These are phyloP conservation scores for Lepidium sativum DNA, from an alignment of 345 rosid species.

Conservation along the genomic window DNA sequence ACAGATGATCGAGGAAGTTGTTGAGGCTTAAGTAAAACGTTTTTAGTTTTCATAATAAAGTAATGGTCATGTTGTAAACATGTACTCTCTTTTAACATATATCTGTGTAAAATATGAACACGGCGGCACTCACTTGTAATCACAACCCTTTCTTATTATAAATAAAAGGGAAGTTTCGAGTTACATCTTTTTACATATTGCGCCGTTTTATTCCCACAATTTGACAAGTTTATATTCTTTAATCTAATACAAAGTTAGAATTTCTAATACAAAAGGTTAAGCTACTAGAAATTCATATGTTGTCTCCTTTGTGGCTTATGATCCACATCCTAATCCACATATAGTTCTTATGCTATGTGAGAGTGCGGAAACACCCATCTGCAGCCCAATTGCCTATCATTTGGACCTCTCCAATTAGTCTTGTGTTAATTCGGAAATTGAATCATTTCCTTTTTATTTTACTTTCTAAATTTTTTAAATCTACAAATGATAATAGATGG, in stretches of 20 bases:
- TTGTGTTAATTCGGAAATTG: neutral
- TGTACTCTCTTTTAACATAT: neutral
- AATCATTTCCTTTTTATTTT: neutral
- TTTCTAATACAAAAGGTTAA: too few species aligned
- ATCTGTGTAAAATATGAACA: slow-evolving; percentile 12
- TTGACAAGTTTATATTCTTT: too few species aligned
- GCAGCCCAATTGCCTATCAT: too few species aligned
- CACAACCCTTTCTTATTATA: slow-evolving; percentile 16
- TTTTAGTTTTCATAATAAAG: slow-evolving; percentile 10
- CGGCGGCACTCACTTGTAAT: slow-evolving; percentile 22
- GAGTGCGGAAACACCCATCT: too few species aligned
- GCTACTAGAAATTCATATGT: too few species aligned
- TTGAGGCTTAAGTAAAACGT: slow-evolving; percentile 35
- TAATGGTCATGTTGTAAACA: slow-evolving; percentile 9
- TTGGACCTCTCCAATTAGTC: too few species aligned
- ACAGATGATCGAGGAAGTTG: slow-evolving; percentile 32
- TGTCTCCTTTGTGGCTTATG: too few species aligned
- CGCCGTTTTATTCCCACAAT: neutral
- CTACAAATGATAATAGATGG: neutral
- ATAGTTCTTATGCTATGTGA: too few species aligned
- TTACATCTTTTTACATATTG: neutral
- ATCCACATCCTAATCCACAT: too few species aligned
- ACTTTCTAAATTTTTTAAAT: neutral
- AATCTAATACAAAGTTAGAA: too few species aligned
- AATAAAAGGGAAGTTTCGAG: slow-evolving; percentile 22